Percentiles rank a stretch among this genome's conserved stretches.
These are phyloP conservation scores for Trypanosoma avium DNA, from an alignment of 208 protist genomes.

Conservation along the genomic window DNA sequence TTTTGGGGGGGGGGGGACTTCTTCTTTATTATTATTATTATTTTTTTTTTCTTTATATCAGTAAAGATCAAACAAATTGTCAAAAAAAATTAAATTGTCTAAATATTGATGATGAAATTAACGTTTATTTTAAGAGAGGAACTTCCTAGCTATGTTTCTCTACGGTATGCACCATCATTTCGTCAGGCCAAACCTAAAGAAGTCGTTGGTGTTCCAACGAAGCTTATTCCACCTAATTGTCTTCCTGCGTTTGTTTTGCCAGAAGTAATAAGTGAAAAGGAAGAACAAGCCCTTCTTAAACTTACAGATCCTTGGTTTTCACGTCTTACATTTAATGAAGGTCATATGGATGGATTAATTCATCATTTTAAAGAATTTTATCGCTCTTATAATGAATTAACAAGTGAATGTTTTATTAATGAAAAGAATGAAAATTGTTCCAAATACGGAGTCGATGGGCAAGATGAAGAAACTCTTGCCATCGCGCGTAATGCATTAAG, in stretches of 20 bases:
- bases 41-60: too few relatives aligned
- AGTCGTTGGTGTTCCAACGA: conserved; percentile 68
- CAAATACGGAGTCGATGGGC: background rate
- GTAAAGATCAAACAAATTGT: background rate
- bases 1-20: too few relatives aligned
- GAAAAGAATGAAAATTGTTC: too few relatives aligned
- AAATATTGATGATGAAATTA: conserved; percentile 4
- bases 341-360: conserved; percentile 78
- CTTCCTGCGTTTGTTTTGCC: conserved; percentile 78
- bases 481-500: conserved; percentile 42
- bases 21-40: too few relatives aligned
- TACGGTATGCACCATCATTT: conserved; percentile 72
- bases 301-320: conserved; percentile 70
- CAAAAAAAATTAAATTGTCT: background rate
- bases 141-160: conserved; percentile 48
- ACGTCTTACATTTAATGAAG: conserved; percentile 69
- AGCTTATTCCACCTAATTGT: conserved; percentile 58
- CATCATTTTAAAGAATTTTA: conserved; percentile 91
- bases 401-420: too few relatives aligned
- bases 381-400: conserved; percentile 62
- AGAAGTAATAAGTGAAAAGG: conserved; percentile 61
- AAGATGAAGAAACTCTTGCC: background rate
- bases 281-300: conserved; percentile 62
- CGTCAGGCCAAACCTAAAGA: conserved; percentile 56
- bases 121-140: background rate